Percentiles rank a stretch among this genome's conserved stretches.
phyloP scores from a whole-genome alignment of 176 grass and related monocot species.

The Cenchrus americanus region DNA sequence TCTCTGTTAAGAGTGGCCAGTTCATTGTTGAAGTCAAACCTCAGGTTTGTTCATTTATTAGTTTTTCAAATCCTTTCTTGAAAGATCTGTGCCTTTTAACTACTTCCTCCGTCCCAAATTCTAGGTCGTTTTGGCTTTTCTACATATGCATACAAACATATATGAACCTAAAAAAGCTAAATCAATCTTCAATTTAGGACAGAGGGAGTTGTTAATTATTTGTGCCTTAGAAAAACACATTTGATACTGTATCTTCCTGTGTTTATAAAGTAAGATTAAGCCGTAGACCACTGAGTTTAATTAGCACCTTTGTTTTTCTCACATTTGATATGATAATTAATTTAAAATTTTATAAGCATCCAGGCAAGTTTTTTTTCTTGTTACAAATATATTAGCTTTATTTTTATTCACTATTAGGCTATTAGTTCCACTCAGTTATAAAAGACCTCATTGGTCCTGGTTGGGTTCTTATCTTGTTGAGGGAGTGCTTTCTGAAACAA shows the following conservation, averaged over 20 bases:
- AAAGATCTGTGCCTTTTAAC: constrained; percentile 7
- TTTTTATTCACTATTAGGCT: background rate
- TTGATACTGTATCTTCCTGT: constrained; percentile 13
- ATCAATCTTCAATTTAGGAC: no score
- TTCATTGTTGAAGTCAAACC: constrained; percentile 99
- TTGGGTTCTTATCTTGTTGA: constrained; percentile 34
- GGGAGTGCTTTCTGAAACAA: constrained; percentile 29
- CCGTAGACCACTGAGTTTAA: background rate
- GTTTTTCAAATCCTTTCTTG: constrained; percentile 9
- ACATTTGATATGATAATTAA: background rate
- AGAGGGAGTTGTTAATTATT: background rate
- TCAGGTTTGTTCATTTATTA: constrained; percentile 65
- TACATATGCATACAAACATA: no score
- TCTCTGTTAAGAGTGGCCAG: constrained; percentile 95
- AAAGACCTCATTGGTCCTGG: background rate
- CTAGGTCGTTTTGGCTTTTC: no score
- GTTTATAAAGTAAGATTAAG: constrained; percentile 6
- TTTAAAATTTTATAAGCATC: background rate
- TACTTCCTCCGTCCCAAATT: no score
- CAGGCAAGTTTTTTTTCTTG: constrained; percentile 11
- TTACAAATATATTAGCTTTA: constrained; percentile 11
- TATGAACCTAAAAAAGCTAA: no score
- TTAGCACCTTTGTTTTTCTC: constrained; percentile 2
- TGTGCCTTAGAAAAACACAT: background rate
- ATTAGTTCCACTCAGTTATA: background rate